These are phyloP conservation scores for Dacryopinax primogenitus DNA, from an alignment of 768 basidiomycete species.

Conservation along the genomic window DNA sequence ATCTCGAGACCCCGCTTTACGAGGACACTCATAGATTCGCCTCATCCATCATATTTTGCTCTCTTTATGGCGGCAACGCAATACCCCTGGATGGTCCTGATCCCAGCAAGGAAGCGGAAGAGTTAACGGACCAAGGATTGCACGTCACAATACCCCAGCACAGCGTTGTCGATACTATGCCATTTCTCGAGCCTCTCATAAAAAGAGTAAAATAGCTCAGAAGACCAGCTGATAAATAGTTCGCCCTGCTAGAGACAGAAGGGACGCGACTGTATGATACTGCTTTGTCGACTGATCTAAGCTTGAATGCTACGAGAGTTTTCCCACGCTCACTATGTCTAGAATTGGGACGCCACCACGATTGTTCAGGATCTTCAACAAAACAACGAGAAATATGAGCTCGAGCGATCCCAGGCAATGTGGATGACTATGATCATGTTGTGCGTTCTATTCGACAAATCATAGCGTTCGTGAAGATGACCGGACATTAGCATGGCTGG, in stretches of 20 bases:
- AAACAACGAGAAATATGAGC: background rate
- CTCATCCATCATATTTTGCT: background rate
- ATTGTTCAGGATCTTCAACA: background rate
- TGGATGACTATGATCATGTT: no score
- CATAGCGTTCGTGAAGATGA: no score
- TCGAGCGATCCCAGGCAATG: no score
- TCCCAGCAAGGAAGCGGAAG: background rate
- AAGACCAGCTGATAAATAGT: background rate
- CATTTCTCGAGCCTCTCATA: background rate
- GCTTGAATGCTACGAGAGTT: background rate
- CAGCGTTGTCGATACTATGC: background rate
- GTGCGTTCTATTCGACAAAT: no score
- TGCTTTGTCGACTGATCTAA: background rate
- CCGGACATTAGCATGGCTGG: no score
- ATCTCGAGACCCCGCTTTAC: background rate
- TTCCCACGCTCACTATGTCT: background rate
- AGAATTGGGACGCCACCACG: background rate
- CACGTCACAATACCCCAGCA: background rate
- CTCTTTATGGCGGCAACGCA: background rate
- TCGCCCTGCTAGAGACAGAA: background rate
- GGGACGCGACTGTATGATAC: background rate
- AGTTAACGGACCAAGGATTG: background rate
- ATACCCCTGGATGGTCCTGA: background rate
- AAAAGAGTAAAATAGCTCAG: background rate
- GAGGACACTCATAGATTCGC: background rate